Conservation (phyloP, 2,329 filamentous ascomycete genomes). For the Aureobasidium sp. region DNA sequence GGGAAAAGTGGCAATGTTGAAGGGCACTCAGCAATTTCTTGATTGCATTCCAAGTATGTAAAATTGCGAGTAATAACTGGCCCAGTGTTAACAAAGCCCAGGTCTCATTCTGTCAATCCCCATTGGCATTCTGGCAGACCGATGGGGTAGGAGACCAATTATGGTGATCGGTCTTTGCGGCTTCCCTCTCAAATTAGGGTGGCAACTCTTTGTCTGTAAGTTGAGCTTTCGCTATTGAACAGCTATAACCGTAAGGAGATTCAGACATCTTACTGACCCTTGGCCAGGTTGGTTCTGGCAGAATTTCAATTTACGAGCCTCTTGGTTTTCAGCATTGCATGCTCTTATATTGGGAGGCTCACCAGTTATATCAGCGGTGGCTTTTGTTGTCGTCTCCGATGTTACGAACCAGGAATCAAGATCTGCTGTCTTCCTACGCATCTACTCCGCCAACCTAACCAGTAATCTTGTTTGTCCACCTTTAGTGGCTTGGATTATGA, state of each 20-base stretch:
- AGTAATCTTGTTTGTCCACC: slow-evolving; percentile 24
- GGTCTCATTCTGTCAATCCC: slow-evolving; percentile 25
- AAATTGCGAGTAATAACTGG: slow-evolving; percentile 8
- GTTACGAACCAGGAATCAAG: slow-evolving; percentile 21
- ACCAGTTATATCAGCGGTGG: slow-evolving; percentile 20
- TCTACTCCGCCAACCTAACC: slow-evolving; percentile 22
- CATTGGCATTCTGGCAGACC: slow-evolving; percentile 28
- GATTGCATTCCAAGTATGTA: slow-evolving; percentile 38
- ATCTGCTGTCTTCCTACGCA: slow-evolving; percentile 22
- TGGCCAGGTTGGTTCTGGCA: slow-evolving; percentile 25
- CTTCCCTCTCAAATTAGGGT: slow-evolving; percentile 17
- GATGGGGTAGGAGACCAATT: slow-evolving; percentile 26
- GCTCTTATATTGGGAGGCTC: slow-evolving; percentile 23
- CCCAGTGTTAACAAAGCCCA: not conserved
- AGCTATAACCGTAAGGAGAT: no score
- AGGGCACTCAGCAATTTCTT: slow-evolving; percentile 38
- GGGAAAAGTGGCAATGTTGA: slow-evolving; percentile 42
- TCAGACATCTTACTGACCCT: not conserved
- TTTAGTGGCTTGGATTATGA: slow-evolving; percentile 26
- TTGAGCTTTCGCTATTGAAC: not conserved
- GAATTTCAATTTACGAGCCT: slow-evolving; percentile 22
- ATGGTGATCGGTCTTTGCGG: slow-evolving; percentile 21
- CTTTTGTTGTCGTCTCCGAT: slow-evolving; percentile 24
- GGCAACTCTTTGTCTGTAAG: slow-evolving; percentile 25
- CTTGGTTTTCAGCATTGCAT: slow-evolving; percentile 24